These are phyloP conservation scores for Medakamo hakoo DNA, from an alignment of 139 green algal genomes.

Conservation along the genomic window DNA sequence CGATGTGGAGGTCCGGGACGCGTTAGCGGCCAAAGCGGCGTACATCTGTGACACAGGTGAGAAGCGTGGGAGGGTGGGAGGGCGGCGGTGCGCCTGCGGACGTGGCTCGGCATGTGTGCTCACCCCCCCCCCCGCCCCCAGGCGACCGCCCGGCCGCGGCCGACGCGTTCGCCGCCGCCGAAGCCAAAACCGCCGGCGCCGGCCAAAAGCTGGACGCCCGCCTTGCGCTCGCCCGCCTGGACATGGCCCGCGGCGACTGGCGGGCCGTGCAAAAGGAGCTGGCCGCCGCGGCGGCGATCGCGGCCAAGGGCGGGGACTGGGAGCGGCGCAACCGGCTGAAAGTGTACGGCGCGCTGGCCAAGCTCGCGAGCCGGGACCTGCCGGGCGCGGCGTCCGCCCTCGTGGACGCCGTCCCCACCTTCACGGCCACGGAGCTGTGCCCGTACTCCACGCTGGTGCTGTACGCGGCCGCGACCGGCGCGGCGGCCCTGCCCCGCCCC, in stretches of 20 bases:
- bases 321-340: slow-evolving; percentile 98
- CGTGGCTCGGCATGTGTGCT: no score
- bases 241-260: slow-evolving; percentile 67
- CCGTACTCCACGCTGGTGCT: slow-evolving; percentile 72
- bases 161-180: slow-evolving; percentile 49
- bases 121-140: no score
- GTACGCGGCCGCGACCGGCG: slow-evolving; percentile 70
- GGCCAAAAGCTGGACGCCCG: slow-evolving; percentile 87
- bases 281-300: slow-evolving; percentile 46
- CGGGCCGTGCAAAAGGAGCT: slow-evolving; percentile 49
- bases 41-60: slow-evolving; percentile 60
- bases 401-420: slow-evolving; percentile 89
- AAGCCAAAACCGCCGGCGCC: slow-evolving; percentile 74
- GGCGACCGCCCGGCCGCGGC: slow-evolving; percentile 49
- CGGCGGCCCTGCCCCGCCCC: slow-evolving; percentile 54
- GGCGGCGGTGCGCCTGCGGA: no score
- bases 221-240: slow-evolving; percentile 31
- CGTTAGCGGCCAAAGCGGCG: slow-evolving; percentile 67
- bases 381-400: slow-evolving; percentile 69
- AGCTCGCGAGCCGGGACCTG: slow-evolving; percentile 73
- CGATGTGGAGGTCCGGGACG: slow-evolving; percentile 88
- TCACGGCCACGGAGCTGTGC: slow-evolving; percentile 90
- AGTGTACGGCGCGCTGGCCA: slow-evolving; percentile 90
- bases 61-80: no score
- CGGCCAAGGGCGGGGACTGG: slow-evolving; percentile 88